phyloP scores from a whole-genome alignment of 2,329 filamentous ascomycete genomes.

The Clarireedia sp. region DNA sequence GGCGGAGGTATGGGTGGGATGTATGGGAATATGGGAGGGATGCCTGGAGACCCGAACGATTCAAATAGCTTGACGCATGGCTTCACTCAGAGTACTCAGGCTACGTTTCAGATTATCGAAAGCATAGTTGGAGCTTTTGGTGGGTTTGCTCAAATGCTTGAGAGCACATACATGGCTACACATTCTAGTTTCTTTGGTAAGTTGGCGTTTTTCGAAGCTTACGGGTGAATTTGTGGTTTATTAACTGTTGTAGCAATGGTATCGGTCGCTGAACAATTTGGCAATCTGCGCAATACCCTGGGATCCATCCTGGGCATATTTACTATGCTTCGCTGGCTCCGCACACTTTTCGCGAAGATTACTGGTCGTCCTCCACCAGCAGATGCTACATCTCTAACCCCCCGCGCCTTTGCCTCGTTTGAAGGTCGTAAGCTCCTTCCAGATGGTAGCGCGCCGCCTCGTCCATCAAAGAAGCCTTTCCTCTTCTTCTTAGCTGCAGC shows the following conservation, averaged over 20 bases:
- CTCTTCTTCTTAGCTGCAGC: constrained; percentile 92
- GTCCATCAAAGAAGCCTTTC: constrained; percentile 88
- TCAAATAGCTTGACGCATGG: constrained; percentile 91
- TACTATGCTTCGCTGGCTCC: constrained; percentile 89
- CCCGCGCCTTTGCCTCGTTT: constrained; percentile 84
- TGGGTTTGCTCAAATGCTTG: constrained; percentile 97
- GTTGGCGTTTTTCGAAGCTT: constrained; percentile 26
- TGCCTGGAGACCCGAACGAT: constrained; percentile 67
- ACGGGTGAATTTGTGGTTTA: background rate
- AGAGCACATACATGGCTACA: constrained; percentile 99
- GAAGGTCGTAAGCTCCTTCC: constrained; percentile 58
- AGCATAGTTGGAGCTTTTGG: constrained; percentile 94
- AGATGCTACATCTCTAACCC: constrained; percentile 78
- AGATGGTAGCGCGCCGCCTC: constrained; percentile 54
- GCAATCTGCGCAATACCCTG: constrained; percentile 84
- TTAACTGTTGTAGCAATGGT: constrained; percentile 68
- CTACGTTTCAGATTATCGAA: constrained; percentile 97
- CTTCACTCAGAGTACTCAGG: constrained; percentile 89
- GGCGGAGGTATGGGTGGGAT: constrained; percentile 31
- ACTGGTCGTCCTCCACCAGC: constrained; percentile 86
- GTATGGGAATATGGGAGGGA: constrained; percentile 37
- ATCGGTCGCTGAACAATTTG: constrained; percentile 94
- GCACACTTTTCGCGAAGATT: constrained; percentile 82
- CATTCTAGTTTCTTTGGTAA: constrained; percentile 97
- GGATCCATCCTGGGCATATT: constrained; percentile 94